A percentile compares a stretch with the other conserved stretches of the same genome.
These are phyloP conservation scores for Cladosporium sphaerospermum DNA, from an alignment of 2,329 filamentous ascomycete species.

Conservation along the genomic window DNA sequence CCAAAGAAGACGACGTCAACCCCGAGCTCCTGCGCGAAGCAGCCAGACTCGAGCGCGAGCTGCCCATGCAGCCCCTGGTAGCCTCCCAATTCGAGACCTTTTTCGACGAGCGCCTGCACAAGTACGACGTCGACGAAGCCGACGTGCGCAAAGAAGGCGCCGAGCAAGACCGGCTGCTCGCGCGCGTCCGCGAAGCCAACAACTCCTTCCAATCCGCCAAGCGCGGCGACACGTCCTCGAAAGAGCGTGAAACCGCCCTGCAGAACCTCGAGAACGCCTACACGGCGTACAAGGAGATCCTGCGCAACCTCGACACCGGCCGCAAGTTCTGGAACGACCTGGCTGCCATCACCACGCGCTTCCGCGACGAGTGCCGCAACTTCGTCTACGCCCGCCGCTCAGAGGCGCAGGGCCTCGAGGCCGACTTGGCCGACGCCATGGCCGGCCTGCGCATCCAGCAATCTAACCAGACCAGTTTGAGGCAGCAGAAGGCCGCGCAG, in stretches of 20 bases:
- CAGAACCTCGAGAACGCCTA: slow-evolving; percentile 88
- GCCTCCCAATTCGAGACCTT: slow-evolving; percentile 88
- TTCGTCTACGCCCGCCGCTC: slow-evolving; percentile 77
- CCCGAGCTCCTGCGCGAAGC: slow-evolving; percentile 76
- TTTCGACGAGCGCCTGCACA: slow-evolving; percentile 73
- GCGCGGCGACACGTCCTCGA: slow-evolving; percentile 58
- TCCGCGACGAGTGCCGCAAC: slow-evolving; percentile 69
- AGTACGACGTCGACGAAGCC: slow-evolving; percentile 73
- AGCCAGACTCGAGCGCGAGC: slow-evolving; percentile 75
- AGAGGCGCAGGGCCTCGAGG: slow-evolving; percentile 73
- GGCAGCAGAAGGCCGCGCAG: slow-evolving; percentile 39
- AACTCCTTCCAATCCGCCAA: slow-evolving; percentile 69
- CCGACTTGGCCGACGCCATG: slow-evolving; percentile 57
- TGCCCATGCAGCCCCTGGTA: slow-evolving; percentile 76
- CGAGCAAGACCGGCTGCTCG: slow-evolving; percentile 68
- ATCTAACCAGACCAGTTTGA: slow-evolving; percentile 34
- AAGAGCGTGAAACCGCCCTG: slow-evolving; percentile 76
- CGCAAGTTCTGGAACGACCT: slow-evolving; percentile 97
- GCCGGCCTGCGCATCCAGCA: slow-evolving; percentile 49
- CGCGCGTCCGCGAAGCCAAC: slow-evolving; percentile 68
- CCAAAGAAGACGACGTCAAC: slow-evolving; percentile 79
- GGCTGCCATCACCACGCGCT: slow-evolving; percentile 76
- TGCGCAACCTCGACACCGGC: slow-evolving; percentile 83
- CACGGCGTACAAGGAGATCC: slow-evolving; percentile 92
- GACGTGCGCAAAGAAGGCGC: slow-evolving; percentile 65